Conservation (phyloP, 2,329 filamentous ascomycete species). For the Periconia macrospinosa region DNA sequence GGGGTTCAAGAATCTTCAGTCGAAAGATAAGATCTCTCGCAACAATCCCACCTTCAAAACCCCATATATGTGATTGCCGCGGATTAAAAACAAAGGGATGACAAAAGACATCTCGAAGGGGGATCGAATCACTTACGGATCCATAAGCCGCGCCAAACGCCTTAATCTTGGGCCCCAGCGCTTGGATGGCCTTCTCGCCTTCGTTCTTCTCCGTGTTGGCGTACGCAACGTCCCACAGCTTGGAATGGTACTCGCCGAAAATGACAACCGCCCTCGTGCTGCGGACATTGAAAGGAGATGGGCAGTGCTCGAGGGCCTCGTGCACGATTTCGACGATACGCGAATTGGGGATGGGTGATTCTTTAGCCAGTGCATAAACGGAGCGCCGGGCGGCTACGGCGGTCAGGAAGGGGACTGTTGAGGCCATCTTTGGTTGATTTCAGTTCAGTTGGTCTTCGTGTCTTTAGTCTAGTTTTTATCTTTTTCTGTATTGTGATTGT, state of each 20-base stretch:
- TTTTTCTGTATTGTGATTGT: background rate
- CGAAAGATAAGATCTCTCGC: too few relatives aligned
- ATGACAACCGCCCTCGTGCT: constrained; percentile 29
- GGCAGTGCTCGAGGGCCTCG: constrained; percentile 26
- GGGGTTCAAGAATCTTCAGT: too few relatives aligned
- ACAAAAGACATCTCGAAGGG: background rate
- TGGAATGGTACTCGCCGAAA: constrained; percentile 25
- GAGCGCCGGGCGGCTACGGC: constrained; percentile 31
- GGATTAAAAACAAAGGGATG: background rate
- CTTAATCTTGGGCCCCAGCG: constrained; percentile 25
- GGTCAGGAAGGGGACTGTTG: constrained; percentile 25
- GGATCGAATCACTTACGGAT: constrained; percentile 14
- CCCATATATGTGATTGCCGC: background rate
- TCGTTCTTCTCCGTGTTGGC: constrained; percentile 15
- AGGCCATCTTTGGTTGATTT: constrained; percentile 15
- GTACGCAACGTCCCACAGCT: constrained; percentile 27
- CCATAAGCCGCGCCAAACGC: constrained; percentile 20
- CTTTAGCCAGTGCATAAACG: constrained; percentile 25
- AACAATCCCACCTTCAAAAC: too few relatives aligned
- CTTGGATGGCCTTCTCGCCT: constrained; percentile 13
- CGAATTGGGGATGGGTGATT: constrained; percentile 23
- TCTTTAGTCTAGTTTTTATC: background rate
- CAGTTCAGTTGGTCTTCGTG: background rate
- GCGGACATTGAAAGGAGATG: constrained; percentile 34
- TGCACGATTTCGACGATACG: constrained; percentile 28